These are phyloP conservation scores for Sicyos baderoa DNA, from an alignment of 306 rosid species.

Conservation along the genomic window DNA sequence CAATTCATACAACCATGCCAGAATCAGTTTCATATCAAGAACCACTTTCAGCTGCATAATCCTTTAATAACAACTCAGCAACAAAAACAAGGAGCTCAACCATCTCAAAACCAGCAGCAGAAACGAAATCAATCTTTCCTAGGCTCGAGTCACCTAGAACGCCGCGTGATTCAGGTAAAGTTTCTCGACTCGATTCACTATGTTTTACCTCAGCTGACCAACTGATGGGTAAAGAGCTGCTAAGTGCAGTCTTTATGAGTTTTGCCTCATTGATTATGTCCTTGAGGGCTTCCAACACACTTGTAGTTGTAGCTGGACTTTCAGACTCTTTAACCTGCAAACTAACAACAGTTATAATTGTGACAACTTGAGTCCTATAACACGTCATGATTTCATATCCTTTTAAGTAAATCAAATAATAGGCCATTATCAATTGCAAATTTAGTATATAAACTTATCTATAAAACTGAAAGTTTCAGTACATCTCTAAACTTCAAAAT, in stretches of 20 bases:
- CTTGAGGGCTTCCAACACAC: conserved; percentile 38
- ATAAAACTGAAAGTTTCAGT: background rate
- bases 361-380: background rate
- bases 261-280: conserved; percentile 56
- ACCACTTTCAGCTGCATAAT: conserved; percentile 23
- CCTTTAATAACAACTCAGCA: conserved; percentile 54
- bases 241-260: conserved; percentile 80
- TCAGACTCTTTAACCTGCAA: conserved; percentile 58
- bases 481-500: background rate
- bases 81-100: conserved; percentile 79
- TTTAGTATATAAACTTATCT: background rate
- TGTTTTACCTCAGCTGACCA: conserved; percentile 72
- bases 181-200: conserved; percentile 26
- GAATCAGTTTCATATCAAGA: conserved; percentile 19
- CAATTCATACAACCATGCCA: conserved; percentile 4
- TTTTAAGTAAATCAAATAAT: background rate
- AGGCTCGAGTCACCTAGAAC: conserved; percentile 28
- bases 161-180: conserved; percentile 25
- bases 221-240: conserved; percentile 84
- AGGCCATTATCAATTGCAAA: background rate
- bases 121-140: conserved; percentile 60
- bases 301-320: conserved; percentile 26
- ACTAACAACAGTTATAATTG: conserved; percentile 10
- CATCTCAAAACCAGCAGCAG: conserved; percentile 92
- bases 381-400: background rate